Conservation (phyloP, 2,329 filamentous ascomycete genomes). For the Cephalotrichum gorgonifer region DNA sequence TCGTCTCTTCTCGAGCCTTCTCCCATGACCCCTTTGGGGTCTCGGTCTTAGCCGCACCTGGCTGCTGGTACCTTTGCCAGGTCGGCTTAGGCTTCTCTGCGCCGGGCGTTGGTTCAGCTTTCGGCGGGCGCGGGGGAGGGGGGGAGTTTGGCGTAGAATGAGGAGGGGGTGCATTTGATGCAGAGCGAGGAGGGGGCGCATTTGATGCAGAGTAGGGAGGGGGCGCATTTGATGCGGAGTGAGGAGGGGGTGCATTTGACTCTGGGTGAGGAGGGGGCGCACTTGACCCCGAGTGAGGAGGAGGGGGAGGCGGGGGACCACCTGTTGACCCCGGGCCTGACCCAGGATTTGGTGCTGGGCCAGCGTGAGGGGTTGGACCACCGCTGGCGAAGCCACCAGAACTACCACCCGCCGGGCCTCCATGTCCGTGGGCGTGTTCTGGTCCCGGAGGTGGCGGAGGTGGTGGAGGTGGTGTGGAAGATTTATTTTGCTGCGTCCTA, state of each 20-base stretch:
- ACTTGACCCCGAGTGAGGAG: constrained; percentile 22
- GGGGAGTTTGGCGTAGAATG: constrained; percentile 23
- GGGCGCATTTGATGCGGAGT: constrained; percentile 13
- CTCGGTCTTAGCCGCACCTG: constrained; percentile 7
- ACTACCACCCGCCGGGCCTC: constrained; percentile 9
- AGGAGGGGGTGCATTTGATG: constrained; percentile 16
- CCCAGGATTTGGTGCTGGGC: constrained; percentile 15
- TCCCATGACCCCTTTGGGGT: constrained; percentile 41
- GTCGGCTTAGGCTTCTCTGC: constrained; percentile 24
- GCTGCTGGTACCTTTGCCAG: constrained; percentile 22
- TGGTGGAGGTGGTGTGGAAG: constrained; percentile 5
- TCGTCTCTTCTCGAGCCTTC: constrained; percentile 57
- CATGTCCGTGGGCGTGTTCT: constrained; percentile 4
- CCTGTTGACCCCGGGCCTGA: constrained; percentile 1
- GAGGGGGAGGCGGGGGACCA: constrained; percentile 21
- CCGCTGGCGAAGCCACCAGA: constrained; percentile 21
- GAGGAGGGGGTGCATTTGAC: constrained; percentile 14
- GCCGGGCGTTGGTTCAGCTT: constrained; percentile 14
- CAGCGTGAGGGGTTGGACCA: constrained; percentile 20
- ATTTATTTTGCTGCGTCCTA: constrained; percentile 22
- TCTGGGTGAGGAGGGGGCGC: constrained; percentile 24
- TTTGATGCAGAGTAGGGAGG: constrained; percentile 24
- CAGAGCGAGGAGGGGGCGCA: constrained; percentile 6
- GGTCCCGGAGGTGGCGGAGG: constrained; percentile 7
- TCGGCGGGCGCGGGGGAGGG: constrained; percentile 13